A percentile compares a stretch with the other conserved stretches of the same genome.
Evolutionary conservation across 345 rosid species (phyloP).

Genomic region (Combretum micranthum): DNA sequence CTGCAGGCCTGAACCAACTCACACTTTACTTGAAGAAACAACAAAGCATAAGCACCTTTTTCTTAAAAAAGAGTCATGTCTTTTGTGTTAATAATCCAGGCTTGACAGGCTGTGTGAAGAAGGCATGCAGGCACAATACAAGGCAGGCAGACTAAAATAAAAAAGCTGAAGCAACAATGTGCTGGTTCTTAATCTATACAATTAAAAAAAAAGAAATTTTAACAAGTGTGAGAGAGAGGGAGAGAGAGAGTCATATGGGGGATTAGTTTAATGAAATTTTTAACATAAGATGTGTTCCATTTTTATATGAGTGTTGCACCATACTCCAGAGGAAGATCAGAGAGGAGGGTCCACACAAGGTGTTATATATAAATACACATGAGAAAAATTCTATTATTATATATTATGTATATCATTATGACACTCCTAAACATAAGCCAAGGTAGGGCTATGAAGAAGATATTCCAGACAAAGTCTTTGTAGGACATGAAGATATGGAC

Average conservation of each 20-base stretch:
- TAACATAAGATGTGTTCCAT: neutral
- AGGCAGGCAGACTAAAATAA: constrained; percentile 13
- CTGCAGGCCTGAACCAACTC: constrained; percentile 15
- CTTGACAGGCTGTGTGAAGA: constrained; percentile 79
- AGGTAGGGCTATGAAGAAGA: constrained; percentile 24
- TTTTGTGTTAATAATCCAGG: constrained; percentile 39
- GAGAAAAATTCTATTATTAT: constrained; percentile 7
- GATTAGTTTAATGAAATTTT: neutral
- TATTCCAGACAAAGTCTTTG: constrained; percentile 35
- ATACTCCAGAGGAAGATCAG: constrained; percentile 16
- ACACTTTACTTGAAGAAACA: constrained; percentile 31
- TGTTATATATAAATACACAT: constrained; percentile 3
- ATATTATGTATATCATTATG: constrained; percentile 1
- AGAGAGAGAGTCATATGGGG: constrained; percentile 10
- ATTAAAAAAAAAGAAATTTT: neutral
- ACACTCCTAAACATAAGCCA: constrained; percentile 16
- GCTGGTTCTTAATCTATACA: constrained; percentile 6
- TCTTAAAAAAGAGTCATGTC: constrained; percentile 14
- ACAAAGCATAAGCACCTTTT: constrained; percentile 35
- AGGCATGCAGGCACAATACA: constrained; percentile 12
- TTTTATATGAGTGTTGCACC: constrained; percentile 14
- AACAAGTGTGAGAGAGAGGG: constrained; percentile 11
- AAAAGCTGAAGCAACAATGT: constrained; percentile 25
- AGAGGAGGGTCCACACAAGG: constrained; percentile 9
- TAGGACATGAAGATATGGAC: constrained; percentile 14